Percentiles rank a stretch among this genome's conserved stretches.
Evolutionary conservation across 257 asterid genomes (phyloP).

Genomic region (Gentiana dahurica): DNA sequence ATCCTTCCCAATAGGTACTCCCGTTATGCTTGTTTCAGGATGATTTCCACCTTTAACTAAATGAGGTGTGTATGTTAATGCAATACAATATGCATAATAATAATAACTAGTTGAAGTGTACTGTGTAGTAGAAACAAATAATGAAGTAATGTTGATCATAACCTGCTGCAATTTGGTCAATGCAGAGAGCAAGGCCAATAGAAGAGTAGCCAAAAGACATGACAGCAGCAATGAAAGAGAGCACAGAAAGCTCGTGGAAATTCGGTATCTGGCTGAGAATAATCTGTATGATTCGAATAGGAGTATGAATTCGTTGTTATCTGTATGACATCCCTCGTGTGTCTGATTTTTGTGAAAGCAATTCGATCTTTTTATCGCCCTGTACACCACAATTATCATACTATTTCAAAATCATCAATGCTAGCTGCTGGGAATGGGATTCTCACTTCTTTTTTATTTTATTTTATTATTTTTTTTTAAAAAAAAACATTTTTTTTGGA

Average conservation of each 20-base stretch:
- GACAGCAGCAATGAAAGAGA: slow-evolving; percentile 27
- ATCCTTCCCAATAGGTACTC: slow-evolving; percentile 28
- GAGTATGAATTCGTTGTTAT: slow-evolving; percentile 19
- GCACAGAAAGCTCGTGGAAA: slow-evolving; percentile 21
- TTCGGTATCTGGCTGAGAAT: slow-evolving; percentile 25
- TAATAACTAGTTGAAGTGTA: not conserved
- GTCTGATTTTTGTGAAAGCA: slow-evolving; percentile 21
- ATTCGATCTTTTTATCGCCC: slow-evolving; percentile 24
- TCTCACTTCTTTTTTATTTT: no score
- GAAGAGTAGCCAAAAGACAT: slow-evolving; percentile 30
- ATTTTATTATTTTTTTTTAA: no score
- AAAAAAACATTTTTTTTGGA: not conserved
- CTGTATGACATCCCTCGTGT: slow-evolving; percentile 14
- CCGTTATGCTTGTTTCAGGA: slow-evolving; percentile 36
- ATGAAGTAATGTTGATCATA: not conserved
- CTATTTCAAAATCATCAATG: no score
- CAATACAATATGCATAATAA: no score
- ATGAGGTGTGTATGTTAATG: not conserved
- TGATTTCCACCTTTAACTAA: slow-evolving; percentile 15
- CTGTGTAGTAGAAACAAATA: not conserved
- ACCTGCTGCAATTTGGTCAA: slow-evolving; percentile 24
- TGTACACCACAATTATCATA: not conserved
- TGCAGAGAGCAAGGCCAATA: slow-evolving; percentile 25
- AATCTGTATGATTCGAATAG: slow-evolving; percentile 14
- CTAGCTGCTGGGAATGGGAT: no score